A percentile compares a stretch with the other conserved stretches of the same genome.
Conservation (phyloP, 345 rosid species). For the Linum usitatissimum region DNA sequence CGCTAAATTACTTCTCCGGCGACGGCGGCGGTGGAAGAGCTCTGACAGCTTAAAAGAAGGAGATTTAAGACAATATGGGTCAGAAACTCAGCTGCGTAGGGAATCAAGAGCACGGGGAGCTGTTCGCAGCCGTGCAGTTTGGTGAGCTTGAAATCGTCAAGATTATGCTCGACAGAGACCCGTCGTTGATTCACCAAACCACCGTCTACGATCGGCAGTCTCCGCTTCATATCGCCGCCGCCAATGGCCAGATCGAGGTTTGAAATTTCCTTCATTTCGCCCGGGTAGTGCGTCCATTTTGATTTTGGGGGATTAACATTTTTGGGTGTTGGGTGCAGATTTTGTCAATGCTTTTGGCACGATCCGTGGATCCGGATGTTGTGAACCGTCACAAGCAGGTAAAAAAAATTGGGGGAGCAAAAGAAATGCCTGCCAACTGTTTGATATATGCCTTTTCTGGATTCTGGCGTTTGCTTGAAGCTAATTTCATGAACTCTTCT, state of each 20-base stretch:
- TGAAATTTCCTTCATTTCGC: background rate
- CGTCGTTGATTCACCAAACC: conserved; percentile 40
- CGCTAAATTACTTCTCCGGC: background rate
- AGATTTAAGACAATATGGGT: conserved; percentile 54
- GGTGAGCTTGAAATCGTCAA: conserved; percentile 50
- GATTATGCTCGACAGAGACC: conserved; percentile 40
- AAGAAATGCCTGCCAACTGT: background rate
- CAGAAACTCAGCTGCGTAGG: conserved; percentile 80
- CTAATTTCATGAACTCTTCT: conserved; percentile 7
- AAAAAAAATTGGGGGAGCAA: background rate
- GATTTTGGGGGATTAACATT: background rate
- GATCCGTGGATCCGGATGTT: conserved; percentile 65
- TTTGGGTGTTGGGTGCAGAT: conserved; percentile 35
- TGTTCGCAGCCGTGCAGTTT: conserved; percentile 64
- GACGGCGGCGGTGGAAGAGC: background rate
- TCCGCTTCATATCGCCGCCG: conserved; percentile 84
- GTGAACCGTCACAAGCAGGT: conserved; percentile 95
- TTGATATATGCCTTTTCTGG: background rate
- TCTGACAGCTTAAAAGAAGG: too few species aligned
- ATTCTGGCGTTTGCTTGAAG: background rate
- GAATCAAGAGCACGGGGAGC: conserved; percentile 45
- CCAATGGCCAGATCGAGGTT: conserved; percentile 98
- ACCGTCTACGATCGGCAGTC: conserved; percentile 80
- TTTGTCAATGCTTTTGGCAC: conserved; percentile 57
- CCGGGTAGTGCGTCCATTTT: background rate